Evolutionary conservation across 768 basidiomycete genomes (phyloP), one percentile per base, ranked within the genome.

Genomic region (Hericium coralloides): DNA sequence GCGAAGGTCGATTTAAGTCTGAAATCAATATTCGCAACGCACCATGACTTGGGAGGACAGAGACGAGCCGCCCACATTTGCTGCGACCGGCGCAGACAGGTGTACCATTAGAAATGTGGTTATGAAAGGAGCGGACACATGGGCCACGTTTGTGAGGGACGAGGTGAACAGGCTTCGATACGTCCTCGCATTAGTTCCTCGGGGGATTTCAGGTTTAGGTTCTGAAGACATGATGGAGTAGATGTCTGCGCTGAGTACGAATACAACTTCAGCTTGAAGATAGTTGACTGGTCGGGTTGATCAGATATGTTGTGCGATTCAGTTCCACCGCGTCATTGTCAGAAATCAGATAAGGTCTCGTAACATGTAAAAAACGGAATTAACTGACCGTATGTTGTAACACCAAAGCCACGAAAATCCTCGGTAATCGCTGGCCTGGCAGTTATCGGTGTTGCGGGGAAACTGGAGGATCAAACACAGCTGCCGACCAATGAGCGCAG

Each of bases 61-160:
- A 22, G 53, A 54, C 20, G 53, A 54, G 15, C 53, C 53, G 5
- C 53, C 91, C 0, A 91, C 45, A 55, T 76, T 85, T 3, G 90
- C 90, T 2, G 85, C 69, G 2, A 79, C 70, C 2, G 92, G 92
- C 2, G 90, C 86, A 0, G 84, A 76, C 12, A 95, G 74, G 65
- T 95, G 92, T n/a, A 94, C 78, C 22, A 84, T 69, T 3, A 92
- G 72, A 64, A 93, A 94, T 0, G 83, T 83, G 10, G 81, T 73
- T 39, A 94, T 84, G 65, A 93, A 88, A 8, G 92, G 85, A 2
- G 88, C 77, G 0, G 88, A 82, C 7, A 76, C 77, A 71, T 92
- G 89, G 0, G 85, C 74, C 12, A 85, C 66, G 39, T 69, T 78
- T 7, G 82, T 87, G 39, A 92, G 66, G 18, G 67, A 58, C 2